A percentile compares a stretch with the other conserved stretches of the same genome.
Evolutionary conservation across 371 early-diverging fungal genomes (phyloP).

Genomic region (Mucor plumbeus): DNA sequence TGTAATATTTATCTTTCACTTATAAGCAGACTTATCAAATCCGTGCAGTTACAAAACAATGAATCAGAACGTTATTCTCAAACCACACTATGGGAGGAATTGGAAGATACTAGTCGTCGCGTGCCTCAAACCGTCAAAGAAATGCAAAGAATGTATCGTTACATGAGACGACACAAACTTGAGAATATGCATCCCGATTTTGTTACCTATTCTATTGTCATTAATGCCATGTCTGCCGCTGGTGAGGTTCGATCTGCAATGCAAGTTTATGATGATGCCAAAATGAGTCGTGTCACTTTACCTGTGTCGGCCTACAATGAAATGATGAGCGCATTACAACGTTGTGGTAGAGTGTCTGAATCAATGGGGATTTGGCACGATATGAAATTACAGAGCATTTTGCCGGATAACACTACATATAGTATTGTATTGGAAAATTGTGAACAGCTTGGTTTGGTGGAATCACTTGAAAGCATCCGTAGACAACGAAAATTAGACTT

Average conservation of each 20-base stretch:
- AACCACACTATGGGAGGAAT: slow-evolving; percentile 4
- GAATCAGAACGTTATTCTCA: neutral
- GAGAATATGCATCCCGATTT: slow-evolving; percentile 40
- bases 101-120: slow-evolving; percentile 7
- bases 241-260: slow-evolving; percentile 40
- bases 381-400: slow-evolving; percentile 32
- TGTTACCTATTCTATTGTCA: slow-evolving; percentile 44
- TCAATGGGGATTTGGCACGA: slow-evolving; percentile 58
- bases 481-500: slow-evolving; percentile 39
- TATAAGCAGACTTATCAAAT: slow-evolving; percentile 24
- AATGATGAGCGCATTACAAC: slow-evolving; percentile 33
- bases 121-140: slow-evolving; percentile 18
- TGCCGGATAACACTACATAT: slow-evolving; percentile 40
- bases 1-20: slow-evolving; percentile 42
- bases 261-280: slow-evolving; percentile 44
- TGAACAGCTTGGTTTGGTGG: slow-evolving; percentile 37
- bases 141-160: slow-evolving; percentile 28
- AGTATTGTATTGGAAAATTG: slow-evolving; percentile 49
- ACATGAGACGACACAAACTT: slow-evolving; percentile 32
- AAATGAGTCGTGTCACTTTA: slow-evolving; percentile 21
- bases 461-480: slow-evolving; percentile 37
- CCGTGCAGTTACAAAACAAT: neutral
- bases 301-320: slow-evolving; percentile 37
- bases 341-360: slow-evolving; percentile 32
- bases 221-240: slow-evolving; percentile 30